Conservation (phyloP, 169 alveolate species). For the Plasmodium yoelii region DNA sequence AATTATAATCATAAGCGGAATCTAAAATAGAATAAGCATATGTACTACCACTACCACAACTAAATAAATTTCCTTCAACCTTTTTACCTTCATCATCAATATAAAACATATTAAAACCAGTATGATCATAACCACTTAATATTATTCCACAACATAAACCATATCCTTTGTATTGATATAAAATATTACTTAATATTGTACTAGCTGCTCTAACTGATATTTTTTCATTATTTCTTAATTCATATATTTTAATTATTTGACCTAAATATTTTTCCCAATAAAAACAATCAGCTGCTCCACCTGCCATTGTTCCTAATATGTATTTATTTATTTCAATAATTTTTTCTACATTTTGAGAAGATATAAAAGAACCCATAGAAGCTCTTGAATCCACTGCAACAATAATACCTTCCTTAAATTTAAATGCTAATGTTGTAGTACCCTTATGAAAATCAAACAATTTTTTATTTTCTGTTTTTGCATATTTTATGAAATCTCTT, state of each 20-base stretch:
- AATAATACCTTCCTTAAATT: constrained; percentile 96
- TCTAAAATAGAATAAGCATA: constrained; percentile 99
- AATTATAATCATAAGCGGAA: constrained; percentile 93
- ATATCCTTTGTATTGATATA: constrained; percentile 95
- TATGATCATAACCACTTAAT: constrained; percentile 92
- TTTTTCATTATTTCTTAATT: constrained; percentile 92
- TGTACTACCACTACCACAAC: constrained; percentile 98
- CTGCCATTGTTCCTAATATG: constrained; percentile 99
- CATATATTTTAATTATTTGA: constrained; percentile 93
- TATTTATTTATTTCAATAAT: constrained; percentile 97
- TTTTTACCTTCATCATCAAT: constrained; percentile 96
- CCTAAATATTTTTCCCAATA: constrained; percentile 98
- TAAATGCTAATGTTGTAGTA: constrained; percentile 98
- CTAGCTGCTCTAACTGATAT: constrained; percentile 99
- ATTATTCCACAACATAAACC: constrained; percentile 99
- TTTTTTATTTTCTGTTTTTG: constrained; percentile 39
- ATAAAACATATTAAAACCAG: constrained; percentile 94
- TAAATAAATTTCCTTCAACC: constrained; percentile 90
- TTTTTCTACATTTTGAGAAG: constrained; percentile 96
- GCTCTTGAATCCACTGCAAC: constrained; percentile 99
- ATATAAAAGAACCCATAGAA: constrained; percentile 97
- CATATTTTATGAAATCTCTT: constrained; percentile 70
- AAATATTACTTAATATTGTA: constrained; percentile 95
- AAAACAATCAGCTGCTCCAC: constrained; percentile 99
- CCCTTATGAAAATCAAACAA: constrained; percentile 90